phyloP scores from a whole-genome alignment of 352 stramenopile species.

The Thalassiosira ordinaria region DNA sequence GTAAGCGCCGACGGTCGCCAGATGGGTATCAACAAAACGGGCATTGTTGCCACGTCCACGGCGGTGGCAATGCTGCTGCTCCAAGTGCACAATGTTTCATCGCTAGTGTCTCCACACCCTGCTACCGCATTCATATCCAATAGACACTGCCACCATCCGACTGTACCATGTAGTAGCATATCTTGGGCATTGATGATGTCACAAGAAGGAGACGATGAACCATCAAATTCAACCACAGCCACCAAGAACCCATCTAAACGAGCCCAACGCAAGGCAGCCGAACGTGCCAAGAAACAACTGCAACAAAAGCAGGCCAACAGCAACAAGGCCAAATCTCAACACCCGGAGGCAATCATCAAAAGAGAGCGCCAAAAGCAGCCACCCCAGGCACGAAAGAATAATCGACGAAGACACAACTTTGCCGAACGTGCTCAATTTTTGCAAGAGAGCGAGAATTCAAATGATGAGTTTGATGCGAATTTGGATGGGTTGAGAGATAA shows the following conservation, averaged over 20 bases:
- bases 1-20: no score
- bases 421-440: conserved; percentile 30
- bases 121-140: neutral
- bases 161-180: neutral
- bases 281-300: conserved; percentile 69
- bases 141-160: neutral
- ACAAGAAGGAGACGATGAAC: neutral
- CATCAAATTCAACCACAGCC: neutral
- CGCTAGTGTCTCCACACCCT: conserved; percentile 13
- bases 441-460: conserved; percentile 22
- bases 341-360: conserved; percentile 54
- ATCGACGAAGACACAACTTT: conserved; percentile 48
- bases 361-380: conserved; percentile 26
- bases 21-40: no score
- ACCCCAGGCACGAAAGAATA: conserved; percentile 22
- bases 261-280: conserved; percentile 73
- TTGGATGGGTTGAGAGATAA: conserved; percentile 22
- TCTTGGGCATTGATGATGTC: conserved; percentile 19
- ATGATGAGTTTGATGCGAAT: conserved; percentile 28
- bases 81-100: conserved; percentile 11
- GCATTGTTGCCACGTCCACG: conserved; percentile 10
- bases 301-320: conserved; percentile 15
- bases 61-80: conserved; percentile 15
- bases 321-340: conserved; percentile 40
- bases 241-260: conserved; percentile 26